phyloP scores from a whole-genome alignment of 768 basidiomycete species.

The Amanita pseudoporphyria region DNA sequence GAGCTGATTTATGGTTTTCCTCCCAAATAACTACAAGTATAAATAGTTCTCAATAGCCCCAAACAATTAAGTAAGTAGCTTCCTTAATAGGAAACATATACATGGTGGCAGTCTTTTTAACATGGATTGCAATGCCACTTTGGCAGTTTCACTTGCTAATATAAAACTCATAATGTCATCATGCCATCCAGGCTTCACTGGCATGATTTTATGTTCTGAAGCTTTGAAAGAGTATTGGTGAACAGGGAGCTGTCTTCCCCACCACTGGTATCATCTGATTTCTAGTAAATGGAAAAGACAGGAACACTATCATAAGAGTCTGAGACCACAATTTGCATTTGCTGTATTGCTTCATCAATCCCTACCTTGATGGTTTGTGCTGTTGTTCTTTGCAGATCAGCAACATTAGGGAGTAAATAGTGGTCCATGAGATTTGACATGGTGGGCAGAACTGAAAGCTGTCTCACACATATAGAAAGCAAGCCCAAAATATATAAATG shows the following conservation, averaged over 20 bases:
- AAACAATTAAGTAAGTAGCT: too few relatives aligned
- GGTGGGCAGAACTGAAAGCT: too few relatives aligned
- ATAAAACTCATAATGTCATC: slow-evolving; percentile 1
- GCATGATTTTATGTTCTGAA: slow-evolving; percentile 3
- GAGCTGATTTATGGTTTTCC: too few relatives aligned
- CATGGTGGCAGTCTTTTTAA: too few relatives aligned
- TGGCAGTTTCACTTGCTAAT: slow-evolving; percentile 5
- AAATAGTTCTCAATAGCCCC: too few relatives aligned
- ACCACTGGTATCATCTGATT: slow-evolving; percentile 7
- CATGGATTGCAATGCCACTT: slow-evolving; percentile 3
- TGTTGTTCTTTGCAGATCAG: neutral
- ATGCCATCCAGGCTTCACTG: slow-evolving; percentile 8
- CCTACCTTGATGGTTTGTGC: slow-evolving; percentile 6
- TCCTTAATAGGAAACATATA: too few relatives aligned
- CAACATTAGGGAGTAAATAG: neutral
- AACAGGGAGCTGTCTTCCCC: slow-evolving; percentile 8
- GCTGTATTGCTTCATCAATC: slow-evolving; percentile 8
- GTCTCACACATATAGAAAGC: too few relatives aligned
- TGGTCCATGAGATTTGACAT: neutral
- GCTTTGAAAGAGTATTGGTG: slow-evolving; percentile 5
- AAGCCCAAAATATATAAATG: too few relatives aligned
- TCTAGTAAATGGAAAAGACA: slow-evolving; percentile 9
- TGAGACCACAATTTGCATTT: slow-evolving; percentile 7
- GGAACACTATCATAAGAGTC: slow-evolving; percentile 7
- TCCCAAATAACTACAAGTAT: too few relatives aligned